phyloP scores from a whole-genome alignment of 345 rosid genomes.

The Populus alba region DNA sequence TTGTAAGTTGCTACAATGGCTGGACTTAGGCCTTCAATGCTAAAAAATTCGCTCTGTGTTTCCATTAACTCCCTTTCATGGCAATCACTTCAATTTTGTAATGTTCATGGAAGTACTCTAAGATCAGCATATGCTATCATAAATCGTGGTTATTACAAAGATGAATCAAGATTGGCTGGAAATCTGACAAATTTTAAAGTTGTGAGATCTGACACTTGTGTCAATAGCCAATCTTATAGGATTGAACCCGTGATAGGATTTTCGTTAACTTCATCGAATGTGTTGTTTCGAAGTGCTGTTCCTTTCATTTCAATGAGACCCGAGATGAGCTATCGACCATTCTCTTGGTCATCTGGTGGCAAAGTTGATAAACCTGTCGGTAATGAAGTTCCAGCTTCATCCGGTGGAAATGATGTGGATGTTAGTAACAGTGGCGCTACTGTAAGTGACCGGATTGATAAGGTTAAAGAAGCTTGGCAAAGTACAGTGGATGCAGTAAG shows the following conservation, averaged over 20 bases:
- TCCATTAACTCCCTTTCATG: slow-evolving; percentile 20
- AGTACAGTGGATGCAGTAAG: slow-evolving; percentile 40
- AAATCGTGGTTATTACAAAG: slow-evolving; percentile 12
- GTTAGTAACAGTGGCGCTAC: slow-evolving; percentile 26
- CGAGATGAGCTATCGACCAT: slow-evolving; percentile 23
- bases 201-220: slow-evolving; percentile 8
- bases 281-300: slow-evolving; percentile 14
- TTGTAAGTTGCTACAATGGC: slow-evolving; percentile 37
- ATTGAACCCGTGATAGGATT: slow-evolving; percentile 17
- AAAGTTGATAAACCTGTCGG: slow-evolving; percentile 37
- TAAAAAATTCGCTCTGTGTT: slow-evolving; percentile 31
- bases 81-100: slow-evolving; percentile 12
- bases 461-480: slow-evolving; percentile 55
- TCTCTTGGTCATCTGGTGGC: slow-evolving; percentile 47
- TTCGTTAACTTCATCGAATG: slow-evolving; percentile 18
- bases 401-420: slow-evolving; percentile 38
- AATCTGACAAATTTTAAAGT: slow-evolving; percentile 14
- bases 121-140: slow-evolving; percentile 18
- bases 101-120: slow-evolving; percentile 16
- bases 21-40: slow-evolving; percentile 39
- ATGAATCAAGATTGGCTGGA: slow-evolving; percentile 16
- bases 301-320: slow-evolving; percentile 37
- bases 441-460: slow-evolving; percentile 55
- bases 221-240: slow-evolving; percentile 9
- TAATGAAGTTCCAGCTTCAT: slow-evolving; percentile 29